These are phyloP conservation scores for Ampelocalamus luodianensis DNA, from an alignment of 176 grass and related monocot genomes.

Conservation along the genomic window DNA sequence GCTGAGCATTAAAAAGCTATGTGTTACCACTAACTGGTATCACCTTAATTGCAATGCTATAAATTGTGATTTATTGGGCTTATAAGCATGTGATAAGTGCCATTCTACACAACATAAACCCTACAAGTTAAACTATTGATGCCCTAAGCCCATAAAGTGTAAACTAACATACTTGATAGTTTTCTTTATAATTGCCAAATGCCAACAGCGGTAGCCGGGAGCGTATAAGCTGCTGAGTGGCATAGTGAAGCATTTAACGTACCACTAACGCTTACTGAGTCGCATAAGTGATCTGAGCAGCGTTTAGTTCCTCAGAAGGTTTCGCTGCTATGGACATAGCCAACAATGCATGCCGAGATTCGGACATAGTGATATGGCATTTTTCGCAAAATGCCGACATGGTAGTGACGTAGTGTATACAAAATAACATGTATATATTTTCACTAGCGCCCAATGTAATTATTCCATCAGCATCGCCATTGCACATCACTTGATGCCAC, in stretches of 20 bases:
- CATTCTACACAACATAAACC: not conserved
- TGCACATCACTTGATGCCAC: not conserved
- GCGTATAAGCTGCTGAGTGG: not conserved
- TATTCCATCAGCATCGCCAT: not conserved
- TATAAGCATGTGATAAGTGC: slow-evolving; percentile 10
- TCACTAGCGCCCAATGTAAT: not conserved
- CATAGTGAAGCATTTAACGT: not conserved
- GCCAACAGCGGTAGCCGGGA: not conserved
- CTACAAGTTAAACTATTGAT: slow-evolving; percentile 23
- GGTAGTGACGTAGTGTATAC: not conserved
- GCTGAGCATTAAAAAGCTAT: not conserved
- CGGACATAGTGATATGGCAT: not conserved
- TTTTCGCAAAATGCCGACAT: not conserved
- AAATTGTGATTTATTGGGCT: not conserved
- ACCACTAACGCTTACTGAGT: not conserved
- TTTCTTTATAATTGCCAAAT: slow-evolving; percentile 24
- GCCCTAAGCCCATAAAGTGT: not conserved
- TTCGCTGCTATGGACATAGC: not conserved
- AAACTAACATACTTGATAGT: slow-evolving; percentile 5
- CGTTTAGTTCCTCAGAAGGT: not conserved
- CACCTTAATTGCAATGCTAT: not conserved
- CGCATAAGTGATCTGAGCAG: not conserved
- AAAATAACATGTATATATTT: slow-evolving; percentile 24
- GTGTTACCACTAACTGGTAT: slow-evolving; percentile 13
- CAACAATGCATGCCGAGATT: not conserved